Evolutionary conservation across 140 eudicot genomes (phyloP), one percentile per base, ranked within the genome.

Genomic region (Oenanthe javanica): DNA sequence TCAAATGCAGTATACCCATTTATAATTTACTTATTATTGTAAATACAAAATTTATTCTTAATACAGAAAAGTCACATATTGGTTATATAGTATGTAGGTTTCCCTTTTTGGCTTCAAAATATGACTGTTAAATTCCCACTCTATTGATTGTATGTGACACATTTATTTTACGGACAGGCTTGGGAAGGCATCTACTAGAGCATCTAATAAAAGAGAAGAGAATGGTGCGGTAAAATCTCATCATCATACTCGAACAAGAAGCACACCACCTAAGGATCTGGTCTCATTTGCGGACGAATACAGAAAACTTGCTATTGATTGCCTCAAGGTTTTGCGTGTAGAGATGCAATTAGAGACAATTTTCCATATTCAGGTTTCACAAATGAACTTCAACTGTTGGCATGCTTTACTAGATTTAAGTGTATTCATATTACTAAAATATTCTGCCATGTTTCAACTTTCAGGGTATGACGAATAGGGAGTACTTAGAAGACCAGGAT

Each of bases 311-410:
- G 97, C 99, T 79, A 86, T 96, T 67, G 99, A 96, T 87, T 96
- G 99, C 89, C 91, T 96, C 7, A 96, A 93, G 86, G 99, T 96
- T 83, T 89, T 96, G 69, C 99, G 96, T 77, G 86, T 96, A 12
- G 99, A 96, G 88, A 93, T 93, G 99, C 99, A 88, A 77, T 77
- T 96, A 79, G 98, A 96, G 87, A 91, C 99, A 54, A 87, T 96
- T 83, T 96, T 91, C 82, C 91, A 91, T 82, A 84, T 96, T 96
- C 99, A 96, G 97, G 99, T 91, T 80, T 83, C 83, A 82, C 63
- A 79, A 19, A 61, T 79, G 13, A 54, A 5, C 69, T 52, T n/a
- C 54, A 49, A 15, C 72, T 57, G 36, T 77, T 31, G 36, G 50
- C 70, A 52, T 77, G 76, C 14, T 73, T 4, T 43, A 49, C 52